Base-by-base conservation (phyloP, 2,329 filamentous ascomycete species). In the Hyphodiscus sp. region DNA sequence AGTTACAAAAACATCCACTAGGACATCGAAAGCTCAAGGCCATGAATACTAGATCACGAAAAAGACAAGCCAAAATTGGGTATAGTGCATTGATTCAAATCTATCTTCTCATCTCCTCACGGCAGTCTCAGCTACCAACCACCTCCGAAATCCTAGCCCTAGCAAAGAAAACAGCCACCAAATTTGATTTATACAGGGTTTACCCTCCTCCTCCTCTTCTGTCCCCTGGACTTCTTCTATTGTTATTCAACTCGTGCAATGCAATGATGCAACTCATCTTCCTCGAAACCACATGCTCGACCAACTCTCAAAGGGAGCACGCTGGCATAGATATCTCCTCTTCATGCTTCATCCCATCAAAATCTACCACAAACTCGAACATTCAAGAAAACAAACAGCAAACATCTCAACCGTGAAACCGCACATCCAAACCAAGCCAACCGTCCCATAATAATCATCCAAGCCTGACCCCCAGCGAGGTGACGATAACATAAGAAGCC, bases 361-460 rank as follows among this genome's bases (percentile, higher is more conserved):
- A 20, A 44, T 45, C 48, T 42, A 33, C 26, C 57, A 47, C n/a
- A 54, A 42, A 56, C 38, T 33, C 19, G 47, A 42, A 48, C 48
- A 47, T 20, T 43, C 41, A 20, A 29, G 38, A 53, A 42, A 20
- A 30, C 18, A 26, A 19, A 16, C 18, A 41, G 15, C 23, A 23
- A 45, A 30, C 52, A 41, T 43, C 15, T 18, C 41, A 55, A 38
- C 18, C 50, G 5, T 19, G n/a, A 43, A 45, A 50, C 26, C 47
- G 46, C 45, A 26, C 30, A 52, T 41, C 26, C 26, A 44, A 26
- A 55, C 38, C 43, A 47, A 50, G 42, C 33, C 47, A 47, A 29
- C 33, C 46, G 50, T 33, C 51, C 56, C 53, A 51, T 58, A 56
- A 58, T 50, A 51, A 20, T 60, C 53, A 52, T 58, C 44, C 42